Conservation (phyloP, 2,329 filamentous ascomycete genomes). For the Monosporascus sp. region DNA sequence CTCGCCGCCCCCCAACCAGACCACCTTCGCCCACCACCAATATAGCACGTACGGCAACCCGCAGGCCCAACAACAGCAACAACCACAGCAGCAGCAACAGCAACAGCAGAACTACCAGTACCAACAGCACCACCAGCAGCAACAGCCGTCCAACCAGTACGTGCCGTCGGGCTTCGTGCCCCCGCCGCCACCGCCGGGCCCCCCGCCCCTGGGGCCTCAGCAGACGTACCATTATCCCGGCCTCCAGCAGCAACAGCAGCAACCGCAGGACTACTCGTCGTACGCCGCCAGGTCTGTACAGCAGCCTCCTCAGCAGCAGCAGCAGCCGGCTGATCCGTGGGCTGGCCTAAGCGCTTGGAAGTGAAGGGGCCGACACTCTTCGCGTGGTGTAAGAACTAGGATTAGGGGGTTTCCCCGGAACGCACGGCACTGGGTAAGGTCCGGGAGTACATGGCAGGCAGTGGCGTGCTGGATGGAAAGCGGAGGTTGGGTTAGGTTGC, state of each 20-base stretch:
- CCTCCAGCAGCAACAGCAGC: constrained; percentile 15
- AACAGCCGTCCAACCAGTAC: constrained; percentile 30
- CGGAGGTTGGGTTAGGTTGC: too few relatives aligned
- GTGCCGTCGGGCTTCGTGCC: constrained; percentile 55
- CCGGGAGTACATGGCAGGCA: too few relatives aligned
- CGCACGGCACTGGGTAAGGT: too few relatives aligned
- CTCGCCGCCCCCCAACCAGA: constrained; percentile 51
- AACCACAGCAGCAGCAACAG: constrained; percentile 34
- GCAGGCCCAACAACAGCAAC: constrained; percentile 33
- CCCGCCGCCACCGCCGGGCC: constrained; percentile 58
- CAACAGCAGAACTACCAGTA: constrained; percentile 30
- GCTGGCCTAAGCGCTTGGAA: constrained; percentile 49
- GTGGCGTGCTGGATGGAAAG: too few relatives aligned
- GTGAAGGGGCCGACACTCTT: constrained; percentile 16
- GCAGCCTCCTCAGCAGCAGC: constrained; percentile 29
- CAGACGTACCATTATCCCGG: constrained; percentile 52
- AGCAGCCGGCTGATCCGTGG: constrained; percentile 44
- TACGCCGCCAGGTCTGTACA: too few relatives aligned
- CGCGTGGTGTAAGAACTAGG: too few relatives aligned
- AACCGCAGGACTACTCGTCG: constrained; percentile 11
- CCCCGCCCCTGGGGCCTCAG: constrained; percentile 56
- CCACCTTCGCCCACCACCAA: constrained; percentile 36
- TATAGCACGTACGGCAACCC: constrained; percentile 42
- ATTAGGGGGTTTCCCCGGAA: too few relatives aligned
- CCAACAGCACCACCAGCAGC: constrained; percentile 12